Conservation (phyloP, 441 rosid genomes). For the Flueggea neowawraea region DNA sequence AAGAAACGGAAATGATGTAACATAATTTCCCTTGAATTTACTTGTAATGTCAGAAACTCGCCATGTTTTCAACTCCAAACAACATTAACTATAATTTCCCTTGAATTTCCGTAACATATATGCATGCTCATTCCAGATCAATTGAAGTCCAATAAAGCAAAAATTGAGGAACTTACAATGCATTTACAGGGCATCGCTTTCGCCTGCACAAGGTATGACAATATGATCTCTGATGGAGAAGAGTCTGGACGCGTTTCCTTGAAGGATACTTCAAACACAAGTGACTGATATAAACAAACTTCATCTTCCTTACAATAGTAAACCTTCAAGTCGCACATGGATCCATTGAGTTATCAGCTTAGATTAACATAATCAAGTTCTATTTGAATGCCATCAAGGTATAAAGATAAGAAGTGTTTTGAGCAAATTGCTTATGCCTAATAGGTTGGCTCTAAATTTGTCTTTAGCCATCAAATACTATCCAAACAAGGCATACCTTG, state of each 20-base stretch:
- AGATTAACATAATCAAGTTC: background rate
- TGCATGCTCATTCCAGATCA: too few relatives aligned
- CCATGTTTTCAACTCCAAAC: too few relatives aligned
- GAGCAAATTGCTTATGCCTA: too few relatives aligned
- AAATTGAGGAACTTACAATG: constrained; percentile 6
- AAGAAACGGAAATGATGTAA: too few relatives aligned
- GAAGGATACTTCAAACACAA: constrained; percentile 78
- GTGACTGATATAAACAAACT: constrained; percentile 87
- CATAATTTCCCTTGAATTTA: too few relatives aligned
- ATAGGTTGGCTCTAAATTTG: too few relatives aligned
- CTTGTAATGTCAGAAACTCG: too few relatives aligned
- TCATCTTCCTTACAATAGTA: constrained; percentile 96
- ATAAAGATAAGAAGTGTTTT: too few relatives aligned
- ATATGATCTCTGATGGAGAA: constrained; percentile 29
- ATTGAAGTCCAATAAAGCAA: background rate
- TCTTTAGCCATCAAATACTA: background rate
- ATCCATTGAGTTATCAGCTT: background rate
- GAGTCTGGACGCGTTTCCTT: constrained; percentile 39
- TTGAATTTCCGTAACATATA: too few relatives aligned
- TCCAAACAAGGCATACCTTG: constrained; percentile 52
- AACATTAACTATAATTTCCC: too few relatives aligned
- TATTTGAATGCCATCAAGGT: background rate
- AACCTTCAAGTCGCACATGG: constrained; percentile 31
- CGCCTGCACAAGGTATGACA: constrained; percentile 59
- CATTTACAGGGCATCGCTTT: constrained; percentile 18